Base-by-base conservation (phyloP, 192 early-diverging fungal species). In the Coemansia sp. region DNA sequence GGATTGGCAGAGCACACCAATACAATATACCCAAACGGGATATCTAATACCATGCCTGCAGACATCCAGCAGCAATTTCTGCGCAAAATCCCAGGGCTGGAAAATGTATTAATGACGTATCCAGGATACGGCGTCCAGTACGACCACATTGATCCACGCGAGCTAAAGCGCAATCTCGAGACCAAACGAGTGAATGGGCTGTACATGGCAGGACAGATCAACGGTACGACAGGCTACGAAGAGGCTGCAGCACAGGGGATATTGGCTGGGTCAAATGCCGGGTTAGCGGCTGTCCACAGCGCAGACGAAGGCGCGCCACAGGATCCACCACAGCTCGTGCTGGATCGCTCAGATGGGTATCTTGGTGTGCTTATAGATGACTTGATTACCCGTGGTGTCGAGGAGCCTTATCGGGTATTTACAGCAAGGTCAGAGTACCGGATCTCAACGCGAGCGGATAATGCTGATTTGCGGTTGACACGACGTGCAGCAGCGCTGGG, bases 61-160 rank as follows among this genome's bases (percentile, higher is more conserved):
- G 85, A 89, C 47, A 83, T 88, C 41, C 91, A 93, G 58, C 60
- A 83, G 24, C 75, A 84, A 44, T 83, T 93, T 56, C 69, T 93
- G 60, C 81, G 87, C 47, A 86, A 84, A 38, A 90, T 93, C 32
- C 84, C 81, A 6, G 91, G 91, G 4, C 78, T 93, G 16, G 90
- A 91, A 66, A 87, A 86, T 56, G 91, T 91, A 1, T 69, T 59
- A 9, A 91, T 93, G 84, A 67, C 88, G 23, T 82, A 85, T 44
- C 88, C 89, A 14, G 89, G 86, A 19, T 93, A 93, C 62, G 91
- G 91, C 27, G 91, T 93, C n/a, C 90, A 93, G 64, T 93, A 93
- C 66, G 91, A 93, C 54, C 87, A 93, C 59, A 76, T 93, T 8
- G 91, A 93, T 67, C 91, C 91, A 7, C 87, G 91, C 27, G 91